A percentile compares a stretch with the other conserved stretches of the same genome.
These are phyloP conservation scores for Epichloe typhina DNA, from an alignment of 2,329 filamentous ascomycete species.

Conservation along the genomic window DNA sequence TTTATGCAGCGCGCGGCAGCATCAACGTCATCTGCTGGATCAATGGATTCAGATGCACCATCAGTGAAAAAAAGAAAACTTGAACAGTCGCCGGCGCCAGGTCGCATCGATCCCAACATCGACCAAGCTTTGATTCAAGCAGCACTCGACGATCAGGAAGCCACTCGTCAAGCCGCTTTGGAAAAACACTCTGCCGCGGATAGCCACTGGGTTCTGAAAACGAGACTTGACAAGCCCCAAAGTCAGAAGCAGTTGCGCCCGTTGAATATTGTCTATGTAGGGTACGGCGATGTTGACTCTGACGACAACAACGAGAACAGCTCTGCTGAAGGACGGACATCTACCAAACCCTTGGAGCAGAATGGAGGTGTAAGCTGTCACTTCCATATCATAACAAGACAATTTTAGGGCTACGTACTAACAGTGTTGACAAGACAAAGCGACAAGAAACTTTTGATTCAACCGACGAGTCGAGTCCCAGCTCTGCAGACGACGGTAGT, in stretches of 20 bases:
- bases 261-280: slow-evolving; percentile 46
- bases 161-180: slow-evolving; percentile 46
- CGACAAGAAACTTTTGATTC: slow-evolving; percentile 12
- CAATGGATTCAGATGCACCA: slow-evolving; percentile 35
- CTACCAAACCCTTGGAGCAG: slow-evolving; percentile 19
- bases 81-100: slow-evolving; percentile 23
- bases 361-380: slow-evolving; percentile 13
- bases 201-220: slow-evolving; percentile 62
- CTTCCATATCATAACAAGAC: background rate
- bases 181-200: slow-evolving; percentile 54
- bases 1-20: slow-evolving; percentile 87
- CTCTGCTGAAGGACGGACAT: slow-evolving; percentile 22
- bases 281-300: slow-evolving; percentile 37
- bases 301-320: slow-evolving; percentile 22
- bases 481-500: slow-evolving; percentile 12
- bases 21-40: slow-evolving; percentile 33
- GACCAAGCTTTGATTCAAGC: slow-evolving; percentile 49
- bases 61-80: slow-evolving; percentile 51
- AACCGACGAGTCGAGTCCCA: slow-evolving; percentile 11
- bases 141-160: slow-evolving; percentile 53
- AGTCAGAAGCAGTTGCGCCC: slow-evolving; percentile 21
- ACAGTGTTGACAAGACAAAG: background rate
- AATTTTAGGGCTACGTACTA: background rate
- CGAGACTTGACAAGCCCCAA: slow-evolving; percentile 17
- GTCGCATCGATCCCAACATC: slow-evolving; percentile 24